A percentile compares a stretch with the other conserved stretches of the same genome.
These are phyloP conservation scores for Funneliformis mosseae DNA, from an alignment of 192 early-diverging fungal genomes.

Conservation along the genomic window DNA sequence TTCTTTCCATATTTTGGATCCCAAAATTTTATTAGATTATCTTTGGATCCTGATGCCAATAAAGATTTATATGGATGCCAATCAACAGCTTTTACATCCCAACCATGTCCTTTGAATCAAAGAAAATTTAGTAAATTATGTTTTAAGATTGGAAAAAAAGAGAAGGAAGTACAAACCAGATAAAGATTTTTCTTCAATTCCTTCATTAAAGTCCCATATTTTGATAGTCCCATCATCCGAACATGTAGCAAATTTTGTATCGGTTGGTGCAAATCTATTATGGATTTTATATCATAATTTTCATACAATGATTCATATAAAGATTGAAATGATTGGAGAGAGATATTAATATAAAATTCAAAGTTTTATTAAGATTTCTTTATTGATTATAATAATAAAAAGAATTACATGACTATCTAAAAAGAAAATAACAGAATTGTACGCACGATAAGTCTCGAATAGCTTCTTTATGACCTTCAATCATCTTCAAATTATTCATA, in stretches of 20 bases:
- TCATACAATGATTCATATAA: neutral
- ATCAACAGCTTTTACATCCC: conserved; percentile 96
- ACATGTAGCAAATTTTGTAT: conserved; percentile 91
- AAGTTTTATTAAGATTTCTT: neutral
- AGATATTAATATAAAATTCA: neutral
- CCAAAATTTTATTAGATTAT: conserved; percentile 96
- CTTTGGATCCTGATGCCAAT: conserved; percentile 92
- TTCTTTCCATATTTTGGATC: conserved; percentile 90
- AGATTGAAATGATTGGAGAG: neutral
- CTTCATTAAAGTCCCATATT: conserved; percentile 92
- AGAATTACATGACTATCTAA: neutral
- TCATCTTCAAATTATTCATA: conserved; percentile 89
- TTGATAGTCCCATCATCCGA: conserved; percentile 96
- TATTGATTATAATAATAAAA: neutral
- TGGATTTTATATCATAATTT: neutral
- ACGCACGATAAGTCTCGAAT: conserved; percentile 83
- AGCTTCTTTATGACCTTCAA: conserved; percentile 85
- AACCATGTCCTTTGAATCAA: conserved; percentile 73
- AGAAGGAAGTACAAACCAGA: conserved; percentile 43
- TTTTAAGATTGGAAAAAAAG: conserved; percentile 3
- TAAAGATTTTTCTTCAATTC: conserved; percentile 76
- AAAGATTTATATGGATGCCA: conserved; percentile 96
- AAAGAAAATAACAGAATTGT: neutral
- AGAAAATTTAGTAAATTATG: neutral
- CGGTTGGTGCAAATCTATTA: conserved; percentile 84